Conservation (phyloP, 2,329 filamentous ascomycete species). For the Aspergillus sp. region DNA sequence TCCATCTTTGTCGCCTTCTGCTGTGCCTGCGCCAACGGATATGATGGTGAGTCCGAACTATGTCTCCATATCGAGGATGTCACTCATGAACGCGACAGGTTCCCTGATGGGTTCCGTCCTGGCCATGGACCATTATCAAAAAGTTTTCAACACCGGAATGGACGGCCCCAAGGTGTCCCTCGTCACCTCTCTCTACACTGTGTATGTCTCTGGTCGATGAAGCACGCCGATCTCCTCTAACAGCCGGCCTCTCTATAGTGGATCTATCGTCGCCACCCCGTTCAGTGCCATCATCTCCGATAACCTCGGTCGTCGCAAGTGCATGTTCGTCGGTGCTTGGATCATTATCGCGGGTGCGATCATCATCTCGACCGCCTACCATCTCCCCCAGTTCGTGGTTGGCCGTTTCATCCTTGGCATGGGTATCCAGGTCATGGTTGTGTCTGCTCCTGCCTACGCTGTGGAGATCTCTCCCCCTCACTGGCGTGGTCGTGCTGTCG, state of each 20-base stretch:
- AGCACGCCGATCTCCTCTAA: neutral
- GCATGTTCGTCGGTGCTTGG: conserved; percentile 47
- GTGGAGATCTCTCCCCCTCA: conserved; percentile 51
- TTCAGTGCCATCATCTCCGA: conserved; percentile 49
- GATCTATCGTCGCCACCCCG: conserved; percentile 35
- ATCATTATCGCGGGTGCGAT: conserved; percentile 49
- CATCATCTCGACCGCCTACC: conserved; percentile 40
- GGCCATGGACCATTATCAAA: neutral
- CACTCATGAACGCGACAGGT: neutral
- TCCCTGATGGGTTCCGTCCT: neutral
- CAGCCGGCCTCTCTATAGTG: conserved; percentile 28
- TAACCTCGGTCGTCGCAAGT: conserved; percentile 44
- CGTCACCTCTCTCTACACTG: neutral
- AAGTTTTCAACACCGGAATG: neutral
- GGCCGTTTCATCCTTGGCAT: conserved; percentile 50
- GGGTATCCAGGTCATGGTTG: conserved; percentile 50
- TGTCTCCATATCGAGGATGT: neutral
- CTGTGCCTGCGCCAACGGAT: conserved; percentile 13
- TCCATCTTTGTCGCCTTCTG: conserved; percentile 44
- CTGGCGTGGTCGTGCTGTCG: conserved; percentile 46
- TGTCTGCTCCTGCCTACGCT: conserved; percentile 50
- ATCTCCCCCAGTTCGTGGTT: conserved; percentile 43
- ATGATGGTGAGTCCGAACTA: neutral
- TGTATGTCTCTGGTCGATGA: neutral
- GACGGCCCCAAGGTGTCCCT: neutral